Evolutionary conservation across 23 red algal genomes (phyloP).

Genomic region (Rhodosorus marinus): DNA sequence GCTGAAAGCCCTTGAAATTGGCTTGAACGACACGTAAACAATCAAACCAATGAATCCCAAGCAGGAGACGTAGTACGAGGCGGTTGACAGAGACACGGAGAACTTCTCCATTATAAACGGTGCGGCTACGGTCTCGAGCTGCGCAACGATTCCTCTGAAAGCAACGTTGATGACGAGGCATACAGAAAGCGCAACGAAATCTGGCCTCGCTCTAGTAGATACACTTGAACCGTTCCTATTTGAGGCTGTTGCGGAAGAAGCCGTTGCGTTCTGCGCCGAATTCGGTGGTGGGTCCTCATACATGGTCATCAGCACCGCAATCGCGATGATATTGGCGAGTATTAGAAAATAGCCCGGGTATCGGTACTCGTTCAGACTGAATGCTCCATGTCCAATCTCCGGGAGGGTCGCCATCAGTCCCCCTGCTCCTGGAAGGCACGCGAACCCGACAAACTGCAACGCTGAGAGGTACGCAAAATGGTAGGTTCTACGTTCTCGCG

Average conservation of each 20-base stretch:
- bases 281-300: conserved; percentile 41
- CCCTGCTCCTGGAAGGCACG: conserved; percentile 57
- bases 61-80: conserved; percentile 25
- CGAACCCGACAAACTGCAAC: conserved; percentile 88
- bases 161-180: conserved; percentile 79
- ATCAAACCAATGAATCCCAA: conserved; percentile 57
- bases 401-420: conserved; percentile 43
- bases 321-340: conserved; percentile 11
- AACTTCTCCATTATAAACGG: conserved; percentile 55
- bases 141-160: conserved; percentile 63
- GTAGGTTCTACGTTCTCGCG: conserved; percentile 20
- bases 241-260: too few species aligned
- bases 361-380: conserved; percentile 41
- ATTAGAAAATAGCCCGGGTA: conserved; percentile 62
- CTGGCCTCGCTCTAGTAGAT: not conserved
- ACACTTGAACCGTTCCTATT: not conserved
- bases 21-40: conserved; percentile 63
- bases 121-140: conserved; percentile 72
- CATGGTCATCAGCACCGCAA: conserved; percentile 15
- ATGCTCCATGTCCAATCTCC: not conserved
- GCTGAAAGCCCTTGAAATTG: conserved; percentile 27
- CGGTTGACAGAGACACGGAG: conserved; percentile 11
- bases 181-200: conserved; percentile 25
- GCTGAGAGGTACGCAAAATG: conserved; percentile 84
- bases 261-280: not conserved